Percentiles rank a stretch among this genome's conserved stretches.
Conservation (phyloP, 768 basidiomycete species). For the Rickenella mellea region DNA sequence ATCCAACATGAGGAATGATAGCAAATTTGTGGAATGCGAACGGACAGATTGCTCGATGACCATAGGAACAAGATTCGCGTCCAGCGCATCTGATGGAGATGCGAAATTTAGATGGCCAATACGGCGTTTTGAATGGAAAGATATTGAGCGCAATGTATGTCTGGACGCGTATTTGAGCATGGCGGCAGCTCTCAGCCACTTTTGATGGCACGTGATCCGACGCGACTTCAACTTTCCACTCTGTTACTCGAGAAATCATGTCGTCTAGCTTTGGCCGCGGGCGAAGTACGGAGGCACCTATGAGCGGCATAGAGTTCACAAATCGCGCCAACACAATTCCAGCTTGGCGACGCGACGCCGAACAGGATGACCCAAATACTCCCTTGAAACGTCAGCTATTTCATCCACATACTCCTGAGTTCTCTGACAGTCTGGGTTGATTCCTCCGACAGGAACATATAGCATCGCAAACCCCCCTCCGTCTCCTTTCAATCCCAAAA, state of each 20-base stretch:
- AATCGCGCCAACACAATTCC: background rate
- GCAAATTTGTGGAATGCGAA: slow-evolving; percentile 5
- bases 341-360: background rate
- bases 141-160: too few species aligned
- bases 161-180: too few species aligned
- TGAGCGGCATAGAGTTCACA: background rate
- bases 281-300: background rate
- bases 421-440: background rate
- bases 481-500: background rate
- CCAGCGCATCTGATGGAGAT: too few species aligned
- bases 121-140: too few species aligned
- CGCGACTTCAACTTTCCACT: too few species aligned
- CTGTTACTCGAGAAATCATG: too few species aligned
- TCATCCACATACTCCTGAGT: background rate
- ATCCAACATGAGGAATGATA: background rate
- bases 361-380: background rate
- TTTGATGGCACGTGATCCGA: too few species aligned
- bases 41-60: slow-evolving; percentile 87
- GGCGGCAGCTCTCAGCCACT: too few species aligned
- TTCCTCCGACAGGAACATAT: background rate
- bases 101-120: too few species aligned
- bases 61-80: slow-evolving; percentile 73
- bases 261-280: background rate
- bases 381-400: background rate
- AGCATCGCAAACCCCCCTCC: background rate